Conservation (phyloP, 2,329 filamentous ascomycete species). For the Epichloe baconii region DNA sequence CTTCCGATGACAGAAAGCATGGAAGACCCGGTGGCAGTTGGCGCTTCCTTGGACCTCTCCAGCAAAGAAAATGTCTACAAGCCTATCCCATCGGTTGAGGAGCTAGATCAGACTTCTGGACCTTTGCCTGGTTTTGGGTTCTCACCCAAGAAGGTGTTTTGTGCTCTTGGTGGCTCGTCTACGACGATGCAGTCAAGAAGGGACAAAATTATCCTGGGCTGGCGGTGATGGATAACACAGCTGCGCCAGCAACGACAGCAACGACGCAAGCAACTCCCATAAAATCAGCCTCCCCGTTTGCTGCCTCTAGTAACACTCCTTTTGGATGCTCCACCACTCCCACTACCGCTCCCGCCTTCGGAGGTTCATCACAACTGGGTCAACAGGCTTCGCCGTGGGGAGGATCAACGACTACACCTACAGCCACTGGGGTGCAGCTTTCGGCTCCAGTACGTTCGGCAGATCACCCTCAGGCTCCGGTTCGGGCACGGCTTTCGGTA, state of each 20-base stretch:
- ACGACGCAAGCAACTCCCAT: slow-evolving; percentile 17
- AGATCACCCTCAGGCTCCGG: slow-evolving; percentile 21
- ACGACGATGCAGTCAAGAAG: slow-evolving; percentile 69
- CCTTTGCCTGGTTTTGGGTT: slow-evolving; percentile 75
- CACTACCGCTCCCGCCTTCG: slow-evolving; percentile 30
- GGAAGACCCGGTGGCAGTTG: slow-evolving; percentile 64
- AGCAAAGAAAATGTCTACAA: slow-evolving; percentile 63
- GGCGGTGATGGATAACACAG: slow-evolving; percentile 29
- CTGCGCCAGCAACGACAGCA: slow-evolving; percentile 16
- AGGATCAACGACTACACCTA: slow-evolving; percentile 18
- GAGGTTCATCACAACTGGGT: slow-evolving; percentile 34
- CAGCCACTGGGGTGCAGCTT: slow-evolving; percentile 24
- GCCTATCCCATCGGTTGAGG: slow-evolving; percentile 62
- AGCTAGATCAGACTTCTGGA: slow-evolving; percentile 64
- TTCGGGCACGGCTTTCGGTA: slow-evolving; percentile 35
- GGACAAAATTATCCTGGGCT: slow-evolving; percentile 64
- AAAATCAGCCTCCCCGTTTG: slow-evolving; percentile 20
- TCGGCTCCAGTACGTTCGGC: slow-evolving; percentile 34
- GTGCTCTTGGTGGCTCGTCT: slow-evolving; percentile 82
- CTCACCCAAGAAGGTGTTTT: slow-evolving; percentile 83
- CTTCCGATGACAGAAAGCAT: slow-evolving; percentile 52
- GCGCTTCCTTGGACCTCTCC: slow-evolving; percentile 73
- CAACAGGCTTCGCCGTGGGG: slow-evolving; percentile 42
- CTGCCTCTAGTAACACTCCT: slow-evolving; percentile 18
- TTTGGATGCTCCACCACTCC: slow-evolving; percentile 28